Evolutionary conservation across 2,329 filamentous ascomycete species (phyloP).

Genomic region (Epicoccum sorghinum): DNA sequence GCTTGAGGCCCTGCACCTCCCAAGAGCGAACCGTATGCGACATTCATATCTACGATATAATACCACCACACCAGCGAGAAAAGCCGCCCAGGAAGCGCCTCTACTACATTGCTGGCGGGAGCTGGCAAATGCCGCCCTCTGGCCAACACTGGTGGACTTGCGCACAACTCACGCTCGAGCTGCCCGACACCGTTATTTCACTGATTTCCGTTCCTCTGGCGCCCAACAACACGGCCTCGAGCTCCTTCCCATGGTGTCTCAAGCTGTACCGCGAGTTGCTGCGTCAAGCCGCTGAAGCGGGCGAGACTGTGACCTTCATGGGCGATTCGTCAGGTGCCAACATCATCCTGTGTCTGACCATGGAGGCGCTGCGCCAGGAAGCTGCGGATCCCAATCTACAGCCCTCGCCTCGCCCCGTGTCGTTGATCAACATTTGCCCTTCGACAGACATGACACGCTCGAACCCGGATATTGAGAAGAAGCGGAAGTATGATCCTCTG

Average conservation of each 20-base stretch:
- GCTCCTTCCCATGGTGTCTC: conserved; percentile 56
- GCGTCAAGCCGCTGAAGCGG: conserved; percentile 39
- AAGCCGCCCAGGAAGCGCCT: conserved; percentile 45
- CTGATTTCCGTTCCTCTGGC: conserved; percentile 62
- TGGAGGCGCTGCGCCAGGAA: conserved; percentile 49
- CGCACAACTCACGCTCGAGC: conserved; percentile 51
- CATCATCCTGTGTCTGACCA: conserved; percentile 52
- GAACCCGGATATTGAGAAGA: conserved; percentile 52
- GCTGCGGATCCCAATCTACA: conserved; percentile 3
- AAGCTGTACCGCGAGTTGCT: conserved; percentile 54
- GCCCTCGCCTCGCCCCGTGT: conserved; percentile 35
- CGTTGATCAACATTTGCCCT: conserved; percentile 56
- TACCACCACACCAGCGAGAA: conserved; percentile 21
- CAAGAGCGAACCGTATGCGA: conserved; percentile 50
- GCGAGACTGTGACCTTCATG: conserved; percentile 56
- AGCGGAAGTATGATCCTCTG: conserved; percentile 54
- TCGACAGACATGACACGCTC: conserved; percentile 56
- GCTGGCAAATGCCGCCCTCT: conserved; percentile 60
- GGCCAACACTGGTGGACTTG: conserved; percentile 60
- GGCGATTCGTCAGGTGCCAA: conserved; percentile 65
- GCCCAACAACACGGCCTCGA: conserved; percentile 58
- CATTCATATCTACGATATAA: conserved; percentile 56
- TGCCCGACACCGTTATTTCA: conserved; percentile 52
- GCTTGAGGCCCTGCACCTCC: conserved; percentile 44
- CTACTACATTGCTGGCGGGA: conserved; percentile 63